These are phyloP conservation scores for Ogataea hybrid DNA, from an alignment of 1,139 yeast genomes.

Conservation along the genomic window DNA sequence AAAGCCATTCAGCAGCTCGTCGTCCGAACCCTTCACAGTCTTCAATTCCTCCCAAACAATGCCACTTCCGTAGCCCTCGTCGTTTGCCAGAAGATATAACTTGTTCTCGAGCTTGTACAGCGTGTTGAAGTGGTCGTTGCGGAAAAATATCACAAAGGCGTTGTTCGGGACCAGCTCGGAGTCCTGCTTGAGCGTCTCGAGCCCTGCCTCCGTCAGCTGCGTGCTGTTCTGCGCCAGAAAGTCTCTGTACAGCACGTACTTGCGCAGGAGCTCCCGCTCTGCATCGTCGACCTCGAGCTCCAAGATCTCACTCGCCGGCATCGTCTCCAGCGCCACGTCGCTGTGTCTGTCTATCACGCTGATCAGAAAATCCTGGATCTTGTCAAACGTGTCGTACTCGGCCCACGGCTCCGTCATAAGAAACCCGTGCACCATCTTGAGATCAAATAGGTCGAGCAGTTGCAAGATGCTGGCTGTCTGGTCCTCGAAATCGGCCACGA, in stretches of 20 bases:
- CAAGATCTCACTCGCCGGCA: constrained; percentile 6
- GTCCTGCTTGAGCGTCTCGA: constrained; percentile 35
- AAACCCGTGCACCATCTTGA: constrained; percentile 54
- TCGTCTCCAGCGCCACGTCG: constrained; percentile 10
- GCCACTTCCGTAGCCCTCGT: constrained; percentile 54
- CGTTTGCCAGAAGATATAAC: constrained; percentile 67
- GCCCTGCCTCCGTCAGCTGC: constrained; percentile 69
- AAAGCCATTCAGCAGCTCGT: constrained; percentile 61
- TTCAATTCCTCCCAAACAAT: constrained; percentile 78
- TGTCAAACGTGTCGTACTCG: constrained; percentile 42
- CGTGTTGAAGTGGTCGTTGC: constrained; percentile 84
- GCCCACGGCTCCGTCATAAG: constrained; percentile 32
- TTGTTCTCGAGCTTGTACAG: constrained; percentile 51
- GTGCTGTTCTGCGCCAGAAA: constrained; percentile 59
- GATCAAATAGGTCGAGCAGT: constrained; percentile 40
- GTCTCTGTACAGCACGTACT: constrained; percentile 7
- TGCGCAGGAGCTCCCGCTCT: constrained; percentile 4
- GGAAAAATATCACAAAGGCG: constrained; percentile 64
- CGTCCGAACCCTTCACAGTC: constrained; percentile 64
- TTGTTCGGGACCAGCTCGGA: constrained; percentile 41
- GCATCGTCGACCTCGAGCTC: constrained; percentile 3
- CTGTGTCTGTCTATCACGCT: constrained; percentile 17
- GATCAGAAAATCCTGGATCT: constrained; percentile 42
- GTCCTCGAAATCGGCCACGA: constrained; percentile 28
- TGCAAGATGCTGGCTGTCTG: constrained; percentile 19